Evolutionary conservation across 805 yeast genomes (phyloP).

Genomic region (Lachancea sp.): DNA sequence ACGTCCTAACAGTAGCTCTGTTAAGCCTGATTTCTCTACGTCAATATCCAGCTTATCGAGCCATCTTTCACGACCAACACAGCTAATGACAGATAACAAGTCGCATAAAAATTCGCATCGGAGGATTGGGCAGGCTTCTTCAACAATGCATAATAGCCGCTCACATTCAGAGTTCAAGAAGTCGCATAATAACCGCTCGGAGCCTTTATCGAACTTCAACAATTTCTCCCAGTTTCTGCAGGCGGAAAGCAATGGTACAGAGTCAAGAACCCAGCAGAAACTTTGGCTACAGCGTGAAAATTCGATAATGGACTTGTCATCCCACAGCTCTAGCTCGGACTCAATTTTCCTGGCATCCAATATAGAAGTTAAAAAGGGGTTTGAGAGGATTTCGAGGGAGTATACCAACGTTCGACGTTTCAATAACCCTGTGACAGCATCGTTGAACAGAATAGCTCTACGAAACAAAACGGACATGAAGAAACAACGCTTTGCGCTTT

Average conservation of each 20-base stretch:
- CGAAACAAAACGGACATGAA: constrained; percentile 13
- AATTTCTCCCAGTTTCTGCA: constrained; percentile 39
- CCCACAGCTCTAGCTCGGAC: constrained; percentile 24
- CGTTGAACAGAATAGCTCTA: constrained; percentile 43
- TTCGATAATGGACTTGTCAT: constrained; percentile 51
- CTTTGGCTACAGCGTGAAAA: constrained; percentile 80
- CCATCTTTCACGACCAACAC: constrained; percentile 24
- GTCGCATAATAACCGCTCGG: constrained; percentile 1
- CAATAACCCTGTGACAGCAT: constrained; percentile 61
- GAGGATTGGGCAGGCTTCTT: background rate
- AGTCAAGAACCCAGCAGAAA: constrained; percentile 75
- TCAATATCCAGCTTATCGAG: constrained; percentile 31
- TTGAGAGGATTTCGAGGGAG: constrained; percentile 71
- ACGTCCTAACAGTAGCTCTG: constrained; percentile 13
- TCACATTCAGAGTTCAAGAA: background rate
- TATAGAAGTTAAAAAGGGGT: constrained; percentile 63
- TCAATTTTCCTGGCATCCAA: constrained; percentile 39
- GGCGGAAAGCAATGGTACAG: constrained; percentile 35
- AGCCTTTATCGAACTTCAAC: constrained; percentile 8
- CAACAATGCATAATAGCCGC: background rate
- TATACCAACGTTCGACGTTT: constrained; percentile 62
- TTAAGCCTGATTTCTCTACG: constrained; percentile 21
- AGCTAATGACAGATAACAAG: constrained; percentile 8
- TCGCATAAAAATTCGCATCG: background rate
- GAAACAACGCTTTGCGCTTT: constrained; percentile 4